Percentiles rank a stretch among this genome's conserved stretches.
These are phyloP conservation scores for Volvox reticuliferus DNA, from an alignment of 139 green algal genomes.

Conservation along the genomic window DNA sequence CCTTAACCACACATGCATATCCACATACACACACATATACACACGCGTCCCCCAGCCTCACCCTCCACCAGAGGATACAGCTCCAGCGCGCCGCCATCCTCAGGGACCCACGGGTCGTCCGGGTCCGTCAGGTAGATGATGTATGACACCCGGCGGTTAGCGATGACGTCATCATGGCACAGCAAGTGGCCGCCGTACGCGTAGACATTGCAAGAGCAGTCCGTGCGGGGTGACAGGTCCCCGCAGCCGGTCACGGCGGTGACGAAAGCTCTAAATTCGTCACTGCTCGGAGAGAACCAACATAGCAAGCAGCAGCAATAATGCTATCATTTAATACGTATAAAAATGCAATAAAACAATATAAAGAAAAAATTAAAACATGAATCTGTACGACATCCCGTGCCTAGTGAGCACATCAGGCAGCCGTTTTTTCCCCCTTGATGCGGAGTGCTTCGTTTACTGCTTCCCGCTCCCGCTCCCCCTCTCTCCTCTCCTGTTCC, in stretches of 20 bases:
- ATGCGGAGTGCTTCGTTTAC: too few species aligned
- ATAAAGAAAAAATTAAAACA: too few species aligned
- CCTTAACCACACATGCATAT: too few species aligned
- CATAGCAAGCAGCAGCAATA: too few species aligned
- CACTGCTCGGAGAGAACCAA: not conserved
- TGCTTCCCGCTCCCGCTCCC: too few species aligned
- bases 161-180: slow-evolving; percentile 95
- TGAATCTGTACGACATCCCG: too few species aligned
- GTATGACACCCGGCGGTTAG: slow-evolving; percentile 83
- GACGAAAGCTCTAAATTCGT: slow-evolving; percentile 64
- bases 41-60: not conserved
- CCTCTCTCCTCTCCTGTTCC: not conserved
- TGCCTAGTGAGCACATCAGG: too few species aligned
- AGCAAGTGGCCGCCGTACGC: slow-evolving; percentile 78
- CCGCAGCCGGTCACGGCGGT: slow-evolving; percentile 74
- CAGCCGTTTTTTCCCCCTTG: too few species aligned
- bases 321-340: too few species aligned
- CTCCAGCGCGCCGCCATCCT: slow-evolving; percentile 90
- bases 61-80: slow-evolving; percentile 77
- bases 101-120: slow-evolving; percentile 75
- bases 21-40: too few species aligned
- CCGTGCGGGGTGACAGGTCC: slow-evolving; percentile 79
- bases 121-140: slow-evolving; percentile 96
- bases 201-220: slow-evolving; percentile 93
- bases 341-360: too few species aligned